phyloP scores from a whole-genome alignment of 768 basidiomycete species.

The Phaeotremella skinneri region DNA sequence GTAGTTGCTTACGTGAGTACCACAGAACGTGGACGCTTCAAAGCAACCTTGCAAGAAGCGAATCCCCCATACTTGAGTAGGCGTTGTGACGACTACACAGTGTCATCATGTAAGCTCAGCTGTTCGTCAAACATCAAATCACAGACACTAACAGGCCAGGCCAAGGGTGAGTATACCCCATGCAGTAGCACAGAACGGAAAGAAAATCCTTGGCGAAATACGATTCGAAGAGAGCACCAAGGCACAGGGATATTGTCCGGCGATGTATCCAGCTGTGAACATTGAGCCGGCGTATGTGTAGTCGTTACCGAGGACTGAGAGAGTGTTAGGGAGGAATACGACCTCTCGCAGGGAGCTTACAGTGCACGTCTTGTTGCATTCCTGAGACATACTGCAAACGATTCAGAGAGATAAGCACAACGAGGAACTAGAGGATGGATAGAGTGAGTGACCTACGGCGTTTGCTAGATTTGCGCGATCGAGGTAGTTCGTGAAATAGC shows the following conservation, averaged over 20 bases:
- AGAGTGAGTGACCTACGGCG: constrained; percentile 10
- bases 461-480: constrained; percentile 38
- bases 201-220: constrained; percentile 64
- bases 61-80: constrained; percentile 59
- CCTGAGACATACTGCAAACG: not conserved
- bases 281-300: constrained; percentile 58
- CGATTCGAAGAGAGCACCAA: constrained; percentile 33
- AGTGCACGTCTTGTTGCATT: not conserved
- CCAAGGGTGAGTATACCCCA: constrained; percentile 24
- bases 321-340: not conserved
- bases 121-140: not conserved
- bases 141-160: constrained; percentile 21
- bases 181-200: constrained; percentile 53
- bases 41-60: constrained; percentile 71
- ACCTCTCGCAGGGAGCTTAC: constrained; percentile 10
- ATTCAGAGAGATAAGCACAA: too few relatives aligned
- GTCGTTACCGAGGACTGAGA: not conserved
- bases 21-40: constrained; percentile 74
- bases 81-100: constrained; percentile 27
- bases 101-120: too few relatives aligned
- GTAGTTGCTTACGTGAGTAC: constrained; percentile 62
- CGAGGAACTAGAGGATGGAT: too few relatives aligned
- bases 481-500: constrained; percentile 29
- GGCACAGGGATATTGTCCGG: constrained; percentile 53
- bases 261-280: constrained; percentile 71